These are phyloP conservation scores for Camillea tinctor DNA, from an alignment of 2,329 filamentous ascomycete species.

Conservation along the genomic window DNA sequence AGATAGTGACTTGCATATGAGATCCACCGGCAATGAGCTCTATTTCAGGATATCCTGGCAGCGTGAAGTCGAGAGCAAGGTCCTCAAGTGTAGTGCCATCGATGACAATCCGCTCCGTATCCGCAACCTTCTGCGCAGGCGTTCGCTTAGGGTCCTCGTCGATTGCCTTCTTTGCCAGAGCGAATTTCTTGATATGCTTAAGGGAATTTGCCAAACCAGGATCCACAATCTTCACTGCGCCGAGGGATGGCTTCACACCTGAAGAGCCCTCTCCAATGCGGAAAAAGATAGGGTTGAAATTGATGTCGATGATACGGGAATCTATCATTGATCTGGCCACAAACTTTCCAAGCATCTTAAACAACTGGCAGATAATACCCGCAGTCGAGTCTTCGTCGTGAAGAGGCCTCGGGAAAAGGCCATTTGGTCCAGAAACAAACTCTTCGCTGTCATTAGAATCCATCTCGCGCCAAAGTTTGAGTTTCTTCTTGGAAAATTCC, in stretches of 20 bases:
- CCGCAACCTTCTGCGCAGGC: conserved; percentile 67
- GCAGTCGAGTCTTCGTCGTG: conserved; percentile 78
- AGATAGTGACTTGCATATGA: conserved; percentile 74
- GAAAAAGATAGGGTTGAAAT: conserved; percentile 98
- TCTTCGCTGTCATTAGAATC: conserved; percentile 72
- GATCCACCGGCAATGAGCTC: conserved; percentile 76
- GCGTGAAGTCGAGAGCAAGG: conserved; percentile 86
- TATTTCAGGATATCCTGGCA: conserved; percentile 86
- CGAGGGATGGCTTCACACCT: conserved; percentile 76
- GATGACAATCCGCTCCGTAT: conserved; percentile 67
- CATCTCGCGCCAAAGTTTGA: conserved; percentile 93
- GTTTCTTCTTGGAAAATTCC: conserved; percentile 95
- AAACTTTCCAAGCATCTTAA: conserved; percentile 94
- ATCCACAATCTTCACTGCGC: conserved; percentile 87
- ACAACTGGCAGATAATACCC: conserved; percentile 84
- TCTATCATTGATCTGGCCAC: conserved; percentile 98
- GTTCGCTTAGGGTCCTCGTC: conserved; percentile 68
- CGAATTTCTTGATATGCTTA: conserved; percentile 84
- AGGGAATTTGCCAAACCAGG: conserved; percentile 81
- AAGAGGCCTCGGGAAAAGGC: conserved; percentile 89
- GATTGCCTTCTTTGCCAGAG: conserved; percentile 76
- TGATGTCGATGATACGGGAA: conserved; percentile 94
- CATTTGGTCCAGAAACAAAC: conserved; percentile 79
- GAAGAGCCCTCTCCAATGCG: conserved; percentile 74
- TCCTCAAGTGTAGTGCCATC: conserved; percentile 82